These are phyloP conservation scores for Candida sithepensis DNA, from an alignment of 805 yeast genomes.

Conservation along the genomic window DNA sequence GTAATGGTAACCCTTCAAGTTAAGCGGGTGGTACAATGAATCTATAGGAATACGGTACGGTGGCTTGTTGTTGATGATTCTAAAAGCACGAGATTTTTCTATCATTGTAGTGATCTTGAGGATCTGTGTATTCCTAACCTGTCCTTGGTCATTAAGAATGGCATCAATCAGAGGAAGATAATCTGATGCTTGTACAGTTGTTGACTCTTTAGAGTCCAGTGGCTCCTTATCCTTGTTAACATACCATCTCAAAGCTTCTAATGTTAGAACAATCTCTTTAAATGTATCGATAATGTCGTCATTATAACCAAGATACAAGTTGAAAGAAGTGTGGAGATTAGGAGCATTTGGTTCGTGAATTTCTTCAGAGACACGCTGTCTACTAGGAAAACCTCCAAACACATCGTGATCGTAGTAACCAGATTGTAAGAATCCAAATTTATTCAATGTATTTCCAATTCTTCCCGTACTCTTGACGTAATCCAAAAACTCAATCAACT, in stretches of 20 bases:
- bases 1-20: constrained; percentile 22
- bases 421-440: constrained; percentile 29
- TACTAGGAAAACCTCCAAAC: not conserved
- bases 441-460: constrained; percentile 21
- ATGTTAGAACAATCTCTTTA: constrained; percentile 27
- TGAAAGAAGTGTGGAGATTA: constrained; percentile 13
- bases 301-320: constrained; percentile 34
- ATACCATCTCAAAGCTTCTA: constrained; percentile 26
- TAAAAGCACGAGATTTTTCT: constrained; percentile 27
- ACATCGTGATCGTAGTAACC: constrained; percentile 17
- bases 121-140: constrained; percentile 17
- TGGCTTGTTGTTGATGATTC: constrained; percentile 24
- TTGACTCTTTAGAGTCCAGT: not conserved
- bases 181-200: not conserved
- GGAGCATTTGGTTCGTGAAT: not conserved
- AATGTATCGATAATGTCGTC: constrained; percentile 32
- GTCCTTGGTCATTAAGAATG: constrained; percentile 21
- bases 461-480: constrained; percentile 24
- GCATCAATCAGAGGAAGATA: constrained; percentile 10
- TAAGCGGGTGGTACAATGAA: constrained; percentile 30
- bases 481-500: constrained; percentile 37
- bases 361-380: not conserved
- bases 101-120: constrained; percentile 23
- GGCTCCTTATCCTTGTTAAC: constrained; percentile 3
- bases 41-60: constrained; percentile 29